Evolutionary conservation across 768 basidiomycete species (phyloP).

Genomic region (Trametes elegans): DNA sequence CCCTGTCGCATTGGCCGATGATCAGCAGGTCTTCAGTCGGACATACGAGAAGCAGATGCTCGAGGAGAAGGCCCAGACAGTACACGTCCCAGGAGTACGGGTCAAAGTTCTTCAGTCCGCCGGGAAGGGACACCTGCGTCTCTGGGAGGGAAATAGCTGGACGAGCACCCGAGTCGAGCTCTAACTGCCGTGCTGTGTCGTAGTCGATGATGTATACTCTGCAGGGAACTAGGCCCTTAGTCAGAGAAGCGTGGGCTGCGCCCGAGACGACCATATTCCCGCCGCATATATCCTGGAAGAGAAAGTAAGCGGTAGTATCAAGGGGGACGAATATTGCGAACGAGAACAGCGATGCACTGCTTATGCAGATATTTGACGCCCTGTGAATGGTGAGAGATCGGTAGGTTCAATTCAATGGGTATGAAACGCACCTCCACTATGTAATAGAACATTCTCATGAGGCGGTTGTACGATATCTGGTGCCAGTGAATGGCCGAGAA

Average conservation of each 20-base stretch:
- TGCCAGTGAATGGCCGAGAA: no score
- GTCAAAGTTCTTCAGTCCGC: not conserved
- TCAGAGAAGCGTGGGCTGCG: not conserved
- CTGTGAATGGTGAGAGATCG: not conserved
- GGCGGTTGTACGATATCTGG: no score
- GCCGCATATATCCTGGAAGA: not conserved
- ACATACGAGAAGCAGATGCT: not conserved
- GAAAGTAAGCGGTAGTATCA: not conserved
- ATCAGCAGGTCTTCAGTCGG: not conserved
- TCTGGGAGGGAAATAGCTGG: not conserved
- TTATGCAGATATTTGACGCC: not conserved
- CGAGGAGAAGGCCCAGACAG: not conserved
- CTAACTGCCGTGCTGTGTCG: not conserved
- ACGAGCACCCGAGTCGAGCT: not conserved
- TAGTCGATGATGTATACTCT: conserved; percentile 2
- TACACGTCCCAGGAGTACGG: conserved; percentile 2
- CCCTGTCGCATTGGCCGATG: no score
- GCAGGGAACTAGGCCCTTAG: not conserved
- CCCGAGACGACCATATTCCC: not conserved
- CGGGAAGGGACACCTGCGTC: not conserved
- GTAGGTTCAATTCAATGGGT: not conserved
- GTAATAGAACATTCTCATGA: no score
- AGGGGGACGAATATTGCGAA: not conserved
- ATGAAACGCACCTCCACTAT: not conserved
- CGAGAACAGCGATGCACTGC: not conserved